phyloP scores from a whole-genome alignment of 1,139 yeast species.

The Lodderomyces parapsilosis region DNA sequence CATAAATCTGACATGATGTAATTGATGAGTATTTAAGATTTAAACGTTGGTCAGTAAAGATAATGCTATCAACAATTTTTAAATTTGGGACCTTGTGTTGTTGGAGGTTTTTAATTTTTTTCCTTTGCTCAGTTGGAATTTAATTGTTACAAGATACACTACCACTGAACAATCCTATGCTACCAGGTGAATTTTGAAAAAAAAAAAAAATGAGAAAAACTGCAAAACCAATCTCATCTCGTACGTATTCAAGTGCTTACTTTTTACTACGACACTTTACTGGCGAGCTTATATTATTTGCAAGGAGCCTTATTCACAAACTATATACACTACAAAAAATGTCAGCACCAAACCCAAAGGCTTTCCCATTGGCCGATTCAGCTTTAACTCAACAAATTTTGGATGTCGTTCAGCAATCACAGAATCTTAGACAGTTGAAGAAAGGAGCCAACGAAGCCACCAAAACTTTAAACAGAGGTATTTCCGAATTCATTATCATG shows the following conservation, averaged over 20 bases:
- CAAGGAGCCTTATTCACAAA: conserved; percentile 65
- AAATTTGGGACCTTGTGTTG: too few relatives aligned
- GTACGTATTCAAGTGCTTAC: not conserved
- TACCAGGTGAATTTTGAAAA: conserved; percentile 1
- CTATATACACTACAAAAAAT: conserved; percentile 21
- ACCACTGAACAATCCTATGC: too few relatives aligned
- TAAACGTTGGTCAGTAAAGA: too few relatives aligned
- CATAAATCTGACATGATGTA: conserved; percentile 52
- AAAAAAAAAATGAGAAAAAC: conserved; percentile 1
- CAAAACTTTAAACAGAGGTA: conserved; percentile 99
- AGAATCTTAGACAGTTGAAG: conserved; percentile 96
- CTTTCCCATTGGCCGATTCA: conserved; percentile 98
- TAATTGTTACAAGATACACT: too few relatives aligned
- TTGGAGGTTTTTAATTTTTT: conserved; percentile 1
- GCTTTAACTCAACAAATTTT: conserved; percentile 94
- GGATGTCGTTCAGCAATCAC: conserved; percentile 97
- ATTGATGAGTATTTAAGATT: not conserved
- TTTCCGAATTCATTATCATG: conserved; percentile 98
- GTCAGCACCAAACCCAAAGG: conserved; percentile 90
- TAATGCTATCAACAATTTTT: too few relatives aligned
- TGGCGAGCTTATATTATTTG: conserved; percentile 46
- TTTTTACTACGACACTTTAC: conserved; percentile 15
- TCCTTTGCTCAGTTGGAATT: not conserved
- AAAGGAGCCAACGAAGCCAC: conserved; percentile 99
- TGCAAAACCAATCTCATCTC: not conserved